Evolutionary conservation across 169 alveolate species (phyloP), one percentile per base, ranked within the genome.

Genomic region (Plasmodium cynomolgi): DNA sequence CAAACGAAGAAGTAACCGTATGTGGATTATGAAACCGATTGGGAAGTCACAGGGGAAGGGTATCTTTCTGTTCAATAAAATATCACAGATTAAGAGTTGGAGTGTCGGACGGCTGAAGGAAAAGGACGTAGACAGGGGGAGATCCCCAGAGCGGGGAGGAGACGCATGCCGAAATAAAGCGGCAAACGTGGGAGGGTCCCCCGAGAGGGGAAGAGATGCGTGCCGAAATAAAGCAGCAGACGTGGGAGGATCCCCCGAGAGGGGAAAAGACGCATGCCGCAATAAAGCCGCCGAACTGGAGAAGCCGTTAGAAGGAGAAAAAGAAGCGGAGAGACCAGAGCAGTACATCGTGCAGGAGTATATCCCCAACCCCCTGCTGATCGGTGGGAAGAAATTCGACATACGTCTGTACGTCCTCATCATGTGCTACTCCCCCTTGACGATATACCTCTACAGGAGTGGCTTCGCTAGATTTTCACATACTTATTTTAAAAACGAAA

Each of bases 21-120:
- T 97, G 68, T 98, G 99, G 99, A 98, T 98, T 31, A 98, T 98
- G 99, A 98, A 98, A 84, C 99, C 99, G 39, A 97, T 97, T n/a
- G 98, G 98, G 0, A 97, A 97, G 86, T 97, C 99, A 5, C 98
- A 98, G 92, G 99, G 99, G 47, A 97, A 97, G 84, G 99, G 99
- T 7, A 98, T 98, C 31, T 98, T 98, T 92, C 96, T 98, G 56
- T 98, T 98, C 71, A 98, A 97, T 41, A 98, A 97, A 84, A 96
- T 98, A 62, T 95, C 98, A 15, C 98, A 98, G 88, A 97, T 98
- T 33, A 96, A 97, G 71, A 92, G 92, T 80, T 98, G 99, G 97
- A 98, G 94, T 95, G 96, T 96, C 93, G 95, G 83, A 96, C 97
- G 88, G 73, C 91, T 80, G 77, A 62, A 29, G 81, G 73, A 77